A percentile compares a stretch with the other conserved stretches of the same genome.
Evolutionary conservation across 2,329 filamentous ascomycete genomes (phyloP).

Genomic region (Colletotrichum spaethianum): DNA sequence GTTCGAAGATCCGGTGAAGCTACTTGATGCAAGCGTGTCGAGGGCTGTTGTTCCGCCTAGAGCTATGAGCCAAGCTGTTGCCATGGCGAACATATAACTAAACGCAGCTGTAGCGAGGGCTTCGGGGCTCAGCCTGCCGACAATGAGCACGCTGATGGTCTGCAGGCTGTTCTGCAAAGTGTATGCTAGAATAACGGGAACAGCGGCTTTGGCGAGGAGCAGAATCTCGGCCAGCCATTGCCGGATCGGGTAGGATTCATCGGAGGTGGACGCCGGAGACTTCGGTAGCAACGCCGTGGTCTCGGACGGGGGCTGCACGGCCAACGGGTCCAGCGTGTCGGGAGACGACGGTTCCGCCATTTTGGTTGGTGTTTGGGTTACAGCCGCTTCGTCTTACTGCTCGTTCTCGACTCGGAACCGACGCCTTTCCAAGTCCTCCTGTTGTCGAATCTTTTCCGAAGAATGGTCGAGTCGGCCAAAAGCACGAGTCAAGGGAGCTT

Average conservation of each 20-base stretch:
- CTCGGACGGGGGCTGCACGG: constrained; percentile 27
- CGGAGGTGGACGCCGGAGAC: constrained; percentile 21
- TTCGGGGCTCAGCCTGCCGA: constrained; percentile 84
- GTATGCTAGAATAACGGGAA: constrained; percentile 88
- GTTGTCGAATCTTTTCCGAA: background rate
- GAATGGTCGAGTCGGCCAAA: constrained; percentile 4
- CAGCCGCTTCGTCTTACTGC: background rate
- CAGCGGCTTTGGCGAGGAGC: constrained; percentile 76
- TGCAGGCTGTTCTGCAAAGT: constrained; percentile 89
- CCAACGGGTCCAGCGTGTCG: constrained; percentile 16
- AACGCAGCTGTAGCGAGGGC: constrained; percentile 87
- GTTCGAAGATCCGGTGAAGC: constrained; percentile 85
- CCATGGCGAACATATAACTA: constrained; percentile 95
- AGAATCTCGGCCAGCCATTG: constrained; percentile 68
- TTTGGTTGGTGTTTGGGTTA: background rate
- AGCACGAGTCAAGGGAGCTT: constrained; percentile 21
- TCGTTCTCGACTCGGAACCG: background rate
- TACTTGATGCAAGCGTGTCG: constrained; percentile 86
- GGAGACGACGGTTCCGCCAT: constrained; percentile 29
- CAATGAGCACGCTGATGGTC: constrained; percentile 85
- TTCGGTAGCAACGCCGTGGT: constrained; percentile 41
- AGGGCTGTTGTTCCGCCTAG: constrained; percentile 89
- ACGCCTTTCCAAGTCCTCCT: background rate
- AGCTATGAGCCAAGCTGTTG: constrained; percentile 88
- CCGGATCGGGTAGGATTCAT: constrained; percentile 26